phyloP scores from a whole-genome alignment of 805 yeast species.

The Suhomyces xylopsoci region DNA sequence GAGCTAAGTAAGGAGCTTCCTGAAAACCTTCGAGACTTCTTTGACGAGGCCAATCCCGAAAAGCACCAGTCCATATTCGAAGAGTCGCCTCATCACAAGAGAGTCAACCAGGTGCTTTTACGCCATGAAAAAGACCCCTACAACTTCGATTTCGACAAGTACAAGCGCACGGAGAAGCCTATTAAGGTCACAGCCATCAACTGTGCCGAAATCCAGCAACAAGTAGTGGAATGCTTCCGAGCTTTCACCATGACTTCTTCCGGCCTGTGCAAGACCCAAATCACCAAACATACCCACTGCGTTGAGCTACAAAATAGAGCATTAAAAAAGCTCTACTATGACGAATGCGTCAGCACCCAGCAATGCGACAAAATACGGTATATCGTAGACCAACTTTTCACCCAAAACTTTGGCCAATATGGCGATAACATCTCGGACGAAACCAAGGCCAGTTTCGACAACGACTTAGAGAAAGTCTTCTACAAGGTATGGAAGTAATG shows the following conservation, averaged over 20 bases:
- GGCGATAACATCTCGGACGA: constrained; percentile 31
- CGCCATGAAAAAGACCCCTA: constrained; percentile 16
- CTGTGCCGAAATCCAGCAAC: constrained; percentile 39
- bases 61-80: constrained; percentile 22
- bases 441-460: constrained; percentile 22
- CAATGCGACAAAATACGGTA: constrained; percentile 38
- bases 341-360: constrained; percentile 30
- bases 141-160: constrained; percentile 26
- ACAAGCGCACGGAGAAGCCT: constrained; percentile 25
- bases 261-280: constrained; percentile 29
- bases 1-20: constrained; percentile 35
- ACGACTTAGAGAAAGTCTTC: constrained; percentile 30
- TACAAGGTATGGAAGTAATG: constrained; percentile 30
- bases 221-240: constrained; percentile 35
- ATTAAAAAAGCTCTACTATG: constrained; percentile 30
- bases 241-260: constrained; percentile 27
- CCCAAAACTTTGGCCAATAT: constrained; percentile 35
- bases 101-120: constrained; percentile 24
- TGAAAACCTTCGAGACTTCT: constrained; percentile 29
- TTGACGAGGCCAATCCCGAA: constrained; percentile 29
- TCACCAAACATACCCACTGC: constrained; percentile 26
- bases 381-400: constrained; percentile 34
- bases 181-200: constrained; percentile 30
- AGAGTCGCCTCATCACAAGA: constrained; percentile 23
- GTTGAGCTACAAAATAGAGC: constrained; percentile 35